Evolutionary conservation across 1,139 yeast genomes (phyloP).

Genomic region (Scheffersomyces illinoinensis): DNA sequence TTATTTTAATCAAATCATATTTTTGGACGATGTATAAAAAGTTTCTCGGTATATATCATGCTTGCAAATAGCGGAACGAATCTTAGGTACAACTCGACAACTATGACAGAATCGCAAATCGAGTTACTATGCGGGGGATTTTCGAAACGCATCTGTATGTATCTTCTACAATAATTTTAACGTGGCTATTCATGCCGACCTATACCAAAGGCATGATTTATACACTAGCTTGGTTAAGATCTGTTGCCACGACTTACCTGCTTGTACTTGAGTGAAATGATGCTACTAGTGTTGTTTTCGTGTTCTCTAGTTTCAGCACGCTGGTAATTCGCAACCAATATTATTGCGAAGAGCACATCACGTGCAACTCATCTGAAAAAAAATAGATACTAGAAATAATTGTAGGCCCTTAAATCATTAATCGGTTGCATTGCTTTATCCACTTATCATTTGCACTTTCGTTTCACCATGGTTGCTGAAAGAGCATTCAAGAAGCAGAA

Average conservation of each 20-base stretch:
- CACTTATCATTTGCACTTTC: not conserved
- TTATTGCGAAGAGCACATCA: not conserved
- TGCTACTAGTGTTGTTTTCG: not conserved
- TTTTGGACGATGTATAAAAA: no score
- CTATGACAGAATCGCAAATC: no score
- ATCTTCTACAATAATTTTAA: no score
- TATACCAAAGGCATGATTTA: no score
- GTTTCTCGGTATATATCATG: no score
- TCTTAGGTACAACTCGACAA: no score
- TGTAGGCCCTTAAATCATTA: not conserved
- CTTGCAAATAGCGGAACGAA: no score
- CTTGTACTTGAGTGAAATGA: not conserved
- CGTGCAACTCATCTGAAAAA: not conserved
- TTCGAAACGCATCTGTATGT: no score
- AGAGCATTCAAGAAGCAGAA: slow-evolving; percentile 43
- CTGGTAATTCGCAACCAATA: not conserved
- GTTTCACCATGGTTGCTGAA: slow-evolving; percentile 16
- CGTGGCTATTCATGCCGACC: no score
- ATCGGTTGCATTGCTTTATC: not conserved
- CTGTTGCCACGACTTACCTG: not conserved
- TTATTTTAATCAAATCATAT: no score
- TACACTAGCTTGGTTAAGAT: no score
- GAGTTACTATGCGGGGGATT: no score
- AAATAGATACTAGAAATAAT: not conserved
- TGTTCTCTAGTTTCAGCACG: not conserved